Evolutionary conservation across 345 rosid species (phyloP), one percentile per base, ranked within the genome.

Genomic region (Theobroma cacao): DNA sequence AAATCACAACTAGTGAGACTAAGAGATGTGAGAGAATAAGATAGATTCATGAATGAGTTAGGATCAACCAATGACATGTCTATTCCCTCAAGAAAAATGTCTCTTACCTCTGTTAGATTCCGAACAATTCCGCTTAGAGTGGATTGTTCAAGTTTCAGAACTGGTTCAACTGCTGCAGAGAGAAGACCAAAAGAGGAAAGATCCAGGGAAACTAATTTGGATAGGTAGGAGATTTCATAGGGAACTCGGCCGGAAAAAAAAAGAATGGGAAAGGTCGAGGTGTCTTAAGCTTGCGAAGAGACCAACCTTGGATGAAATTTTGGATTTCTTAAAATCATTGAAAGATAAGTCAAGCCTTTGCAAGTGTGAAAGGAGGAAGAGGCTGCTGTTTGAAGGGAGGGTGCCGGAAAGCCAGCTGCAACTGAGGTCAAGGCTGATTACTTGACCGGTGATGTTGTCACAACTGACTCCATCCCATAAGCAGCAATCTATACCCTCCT

Each of bases 21-120:
- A 0, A 68, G 75, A 31, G 53, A 2, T 0, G 52, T 58, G 13
- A 76, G 28, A 7, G 80, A 79, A 59, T 62, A 55, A 28, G 82
- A 72, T 5, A 82, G 33, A 58, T 72, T 72, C 1, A 8, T 7
- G 0, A 82, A 59, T 30, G 40, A 65, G 11, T 5, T 1, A 1
- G 67, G 72, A 45, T 15, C 52, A 47, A 66, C 11, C 10, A n/a
- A 56, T n/a, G 82, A 76, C 82, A 82, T 43, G 18, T 79, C 15
- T 12, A 71, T 18, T 2, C 5, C 2, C 8, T 41, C 47, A 13
- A 82, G 47, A 43, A 1, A 0, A 22, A 82, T 53, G 7, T 69
- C 11, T 38, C 34, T 9, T 3, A 78, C 47, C 76, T 13, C 9
- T 10, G 63, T 50, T 15, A 72, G 41, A 63, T 53, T 72, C 45